Evolutionary conservation across 768 basidiomycete genomes (phyloP), one percentile per base, ranked within the genome.

Genomic region (Aureoboletus auriporus): DNA sequence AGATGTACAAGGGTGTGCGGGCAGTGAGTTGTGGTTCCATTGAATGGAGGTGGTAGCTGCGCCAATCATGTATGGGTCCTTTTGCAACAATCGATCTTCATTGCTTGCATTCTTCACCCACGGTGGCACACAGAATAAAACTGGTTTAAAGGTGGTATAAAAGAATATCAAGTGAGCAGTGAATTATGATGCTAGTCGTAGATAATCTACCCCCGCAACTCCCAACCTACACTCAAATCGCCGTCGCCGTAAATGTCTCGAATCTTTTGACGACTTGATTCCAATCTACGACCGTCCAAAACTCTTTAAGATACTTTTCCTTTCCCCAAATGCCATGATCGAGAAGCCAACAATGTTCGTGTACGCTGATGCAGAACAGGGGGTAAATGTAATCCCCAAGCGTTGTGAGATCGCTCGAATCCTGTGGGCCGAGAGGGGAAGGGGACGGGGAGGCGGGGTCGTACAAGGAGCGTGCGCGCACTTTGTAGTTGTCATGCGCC

Each of bases 291-390:
- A 85, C 86, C 9, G 71, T 74, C 90, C 91, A 95, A 69, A 93
- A 92, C 61, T 83, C 77, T 58, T 75, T 79, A 62, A 94, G 62
- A 76, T 91, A 95, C 57, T 77, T 77, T 64, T 94, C 90, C 68
- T 90, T 89, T 23, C 93, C 92, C 89, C 89, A 93, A 5, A 95
- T 79, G 5, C 92, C 92, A 55, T 86, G 92, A 34, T 87, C 89
- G 17, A 86, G 84, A 60, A 95, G 74, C 89, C 91, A 95, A 26
- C 86, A 84, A 56, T 91, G 92, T 65, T 93, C 90, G 56, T 92
- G 79, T 5, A 89, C 79, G 37, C 83, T 82, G 43, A 93, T 61
- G 53, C 86, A 89, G 65, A 91, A 83, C 46, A 94, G 63, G 17
- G 92, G 92, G 61, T 74, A 82, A 35, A 94, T 66, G 12, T 71